Conservation (phyloP, 2,329 filamentous ascomycete genomes). For the Cladosporium sp. region DNA sequence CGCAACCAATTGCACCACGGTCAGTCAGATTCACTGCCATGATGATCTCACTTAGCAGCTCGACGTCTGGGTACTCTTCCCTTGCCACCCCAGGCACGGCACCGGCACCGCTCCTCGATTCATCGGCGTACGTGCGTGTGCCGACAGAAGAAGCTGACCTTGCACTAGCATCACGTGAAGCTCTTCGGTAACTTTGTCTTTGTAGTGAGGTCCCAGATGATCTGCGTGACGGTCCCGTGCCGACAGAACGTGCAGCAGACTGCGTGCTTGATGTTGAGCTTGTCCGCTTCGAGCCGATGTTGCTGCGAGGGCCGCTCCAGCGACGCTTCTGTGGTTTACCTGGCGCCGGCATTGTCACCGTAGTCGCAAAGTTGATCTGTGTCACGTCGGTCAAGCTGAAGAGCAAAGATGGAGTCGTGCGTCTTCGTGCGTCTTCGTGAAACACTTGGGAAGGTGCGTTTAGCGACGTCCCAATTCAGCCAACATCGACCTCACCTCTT, state of each 20-base stretch:
- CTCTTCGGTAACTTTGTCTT: not conserved
- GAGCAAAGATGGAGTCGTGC: not conserved
- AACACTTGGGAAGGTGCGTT: not conserved
- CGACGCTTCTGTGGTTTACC: slow-evolving; percentile 11
- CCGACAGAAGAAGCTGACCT: not conserved
- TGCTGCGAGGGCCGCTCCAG: slow-evolving; percentile 1
- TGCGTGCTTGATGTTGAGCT: not conserved
- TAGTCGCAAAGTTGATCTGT: not conserved
- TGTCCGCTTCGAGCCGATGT: not conserved
- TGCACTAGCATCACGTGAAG: not conserved
- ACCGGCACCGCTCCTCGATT: not conserved
- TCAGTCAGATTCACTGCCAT: slow-evolving; percentile 75
- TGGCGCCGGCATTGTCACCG: not conserved
- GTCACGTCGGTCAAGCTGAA: not conserved
- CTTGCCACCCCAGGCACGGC: not conserved
- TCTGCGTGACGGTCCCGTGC: not conserved
- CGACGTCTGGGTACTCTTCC: slow-evolving; percentile 22
- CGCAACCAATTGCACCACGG: slow-evolving; percentile 72
- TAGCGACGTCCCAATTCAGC: not conserved
- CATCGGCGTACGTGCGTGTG: not conserved
- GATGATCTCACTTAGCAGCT: slow-evolving; percentile 62
- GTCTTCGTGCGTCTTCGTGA: not conserved
- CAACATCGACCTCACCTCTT: not conserved
- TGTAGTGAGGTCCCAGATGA: not conserved
- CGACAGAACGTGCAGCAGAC: not conserved